These are phyloP conservation scores for Coniochaeta pulveracea DNA, from an alignment of 2,329 filamentous ascomycete species.

Conservation along the genomic window DNA sequence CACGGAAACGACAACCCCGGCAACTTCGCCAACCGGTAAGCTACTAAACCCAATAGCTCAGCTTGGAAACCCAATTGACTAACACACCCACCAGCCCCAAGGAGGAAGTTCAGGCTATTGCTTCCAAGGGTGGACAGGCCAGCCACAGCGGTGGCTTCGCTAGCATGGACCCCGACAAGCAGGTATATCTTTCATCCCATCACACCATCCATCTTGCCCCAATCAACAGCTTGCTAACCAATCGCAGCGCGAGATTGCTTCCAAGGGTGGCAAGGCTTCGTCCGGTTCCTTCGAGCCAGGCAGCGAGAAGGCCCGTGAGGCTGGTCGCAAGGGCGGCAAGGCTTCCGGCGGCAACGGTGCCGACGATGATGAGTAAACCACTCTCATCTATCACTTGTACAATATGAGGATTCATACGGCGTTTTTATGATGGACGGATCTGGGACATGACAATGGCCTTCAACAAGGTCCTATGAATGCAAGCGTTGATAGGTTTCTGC, in stretches of 20 bases:
- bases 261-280: constrained; percentile 40
- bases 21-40: constrained; percentile 25
- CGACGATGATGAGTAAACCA: constrained; percentile 6
- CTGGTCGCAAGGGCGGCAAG: constrained; percentile 40
- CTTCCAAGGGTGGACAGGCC: constrained; percentile 26
- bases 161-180: constrained; percentile 27
- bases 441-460: no score
- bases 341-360: constrained; percentile 1
- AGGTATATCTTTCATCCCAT: constrained; percentile 19
- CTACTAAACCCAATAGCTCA: constrained; percentile 1
- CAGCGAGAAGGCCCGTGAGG: constrained; percentile 38
- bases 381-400: no score
- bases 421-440: background rate
- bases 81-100: constrained; percentile 18
- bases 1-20: constrained; percentile 20
- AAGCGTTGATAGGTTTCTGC: no score
- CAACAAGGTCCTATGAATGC: no score
- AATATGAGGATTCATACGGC: background rate
- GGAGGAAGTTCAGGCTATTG: constrained; percentile 31
- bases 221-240: constrained; percentile 18
- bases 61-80: background rate
- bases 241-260: constrained; percentile 38
- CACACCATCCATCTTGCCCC: constrained; percentile 8
- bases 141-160: constrained; percentile 26
- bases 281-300: constrained; percentile 42